These are phyloP conservation scores for Senna tora DNA, from an alignment of 306 rosid species.

Conservation along the genomic window DNA sequence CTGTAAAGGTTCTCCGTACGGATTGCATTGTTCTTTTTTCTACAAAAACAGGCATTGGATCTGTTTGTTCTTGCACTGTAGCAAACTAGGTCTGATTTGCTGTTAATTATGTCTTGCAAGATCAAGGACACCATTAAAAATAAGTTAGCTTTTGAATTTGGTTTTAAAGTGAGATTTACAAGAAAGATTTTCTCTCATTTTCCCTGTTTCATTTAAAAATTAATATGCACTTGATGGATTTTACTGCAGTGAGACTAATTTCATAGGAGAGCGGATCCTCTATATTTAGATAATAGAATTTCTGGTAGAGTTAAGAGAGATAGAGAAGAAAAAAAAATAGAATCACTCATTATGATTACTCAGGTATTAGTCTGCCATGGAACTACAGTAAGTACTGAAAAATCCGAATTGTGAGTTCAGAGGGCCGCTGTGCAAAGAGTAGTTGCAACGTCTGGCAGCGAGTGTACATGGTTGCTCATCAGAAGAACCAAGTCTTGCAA, in stretches of 20 bases:
- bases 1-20: neutral
- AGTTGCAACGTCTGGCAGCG: neutral
- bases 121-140: neutral
- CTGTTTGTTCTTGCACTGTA: too few species aligned
- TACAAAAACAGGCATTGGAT: too few species aligned
- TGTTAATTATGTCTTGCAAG: too few species aligned
- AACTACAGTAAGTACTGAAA: neutral
- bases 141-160: neutral
- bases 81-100: too few species aligned
- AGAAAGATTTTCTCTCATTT: neutral
- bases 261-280: too few species aligned
- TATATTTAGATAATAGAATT: too few species aligned
- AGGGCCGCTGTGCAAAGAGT: neutral
- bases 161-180: neutral
- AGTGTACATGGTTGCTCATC: neutral
- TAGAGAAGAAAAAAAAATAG: too few species aligned
- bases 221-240: neutral
- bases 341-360: too few species aligned
- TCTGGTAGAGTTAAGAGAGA: too few species aligned
- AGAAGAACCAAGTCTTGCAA: conserved; percentile 4
- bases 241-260: neutral
- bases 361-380: too few species aligned
- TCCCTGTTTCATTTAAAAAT: neutral
- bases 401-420: neutral
- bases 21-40: neutral